Base-by-base conservation (phyloP, 768 basidiomycete species). In the Paxillus ammoniavirescens region DNA sequence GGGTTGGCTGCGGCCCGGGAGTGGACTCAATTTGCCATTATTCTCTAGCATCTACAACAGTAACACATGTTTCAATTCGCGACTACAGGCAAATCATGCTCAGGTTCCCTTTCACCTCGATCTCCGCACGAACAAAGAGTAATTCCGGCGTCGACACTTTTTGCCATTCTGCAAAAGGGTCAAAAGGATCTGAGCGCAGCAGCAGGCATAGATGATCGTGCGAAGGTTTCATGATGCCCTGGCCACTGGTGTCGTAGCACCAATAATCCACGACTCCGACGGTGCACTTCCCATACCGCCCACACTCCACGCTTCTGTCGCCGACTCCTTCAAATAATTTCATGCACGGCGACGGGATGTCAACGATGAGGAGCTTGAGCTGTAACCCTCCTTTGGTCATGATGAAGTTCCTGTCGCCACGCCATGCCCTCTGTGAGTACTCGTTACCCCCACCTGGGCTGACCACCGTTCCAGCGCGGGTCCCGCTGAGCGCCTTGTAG, bases 301-400 rank as follows among this genome's bases (percentile, higher is more conserved):
- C 49, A 46, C 58, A 57, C 37, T 70, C 62, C 13, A 30, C 31
- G 9, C 33, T 12, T 4, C 44, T 44, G 18, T 23, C 44, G 14
- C 55, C 57, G 4, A 7, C 33, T 4, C 56, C 60, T 40, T 68
- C 67, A 31, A 62, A 50, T 17, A 68, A 33, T 31, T 44, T 53
- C 30, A 58, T 35, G 2, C 46, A 51, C 2, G 57, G 14, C 13
- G 59, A 68, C 3, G 64, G 64, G 10, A 71, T 44, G 13, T 61
- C 47, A 17, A 69, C 40, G 1, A 65, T 21, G 37, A 68, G 56
- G 2, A 71, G 33, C 21, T 60, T 64, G 26, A 68, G 50, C 18
- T 71, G 62, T 23, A 68, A 44, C n/a, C 69, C 67, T 37, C 67
- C 65, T 44, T 68, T 71, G 7, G 67, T 71, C 69, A 71, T 65